Base-by-base conservation (phyloP, 2,329 filamentous ascomycete genomes). In the Monosporascus sp. region DNA sequence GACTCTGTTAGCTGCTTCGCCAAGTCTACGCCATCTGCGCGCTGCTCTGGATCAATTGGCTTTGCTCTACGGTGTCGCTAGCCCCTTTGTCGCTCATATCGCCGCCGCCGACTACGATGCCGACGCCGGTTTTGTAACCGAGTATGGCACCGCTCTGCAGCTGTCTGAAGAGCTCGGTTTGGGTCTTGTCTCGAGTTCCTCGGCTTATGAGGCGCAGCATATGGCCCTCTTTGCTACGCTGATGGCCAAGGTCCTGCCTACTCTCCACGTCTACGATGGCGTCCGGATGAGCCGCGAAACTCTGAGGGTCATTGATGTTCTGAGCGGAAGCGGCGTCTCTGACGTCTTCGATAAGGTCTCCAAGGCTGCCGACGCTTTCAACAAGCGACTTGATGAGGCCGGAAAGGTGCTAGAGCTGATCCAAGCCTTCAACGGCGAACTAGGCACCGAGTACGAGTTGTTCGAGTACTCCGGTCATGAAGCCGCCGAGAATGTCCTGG, bases 401-500 rank as follows among this genome's bases (percentile, higher is more conserved):
- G 87, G 84, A 51, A 90, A 88, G 72, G 76, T 88, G 3, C 71
- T 85, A 37, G 84, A 84, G 57, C 76, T 93, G 7, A 77, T 95
- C 48, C 79, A 84, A 56, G 81, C 85, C 17, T 86, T 95, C 73
- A 99, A 97, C 72, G 84, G 85, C 58, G 91, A 97, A 76, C 85
- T 99, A 24, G 94, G 93, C 54, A 97, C 94, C 45, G 86, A 93
- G 60, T 99, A 99, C 70, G 83, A 87, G 65, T 84, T 91, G 7
- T 99, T 97, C 64, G 94, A 99, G 74, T 99, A 99, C 75, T 83
- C 87, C 65, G 94, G 94, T 24, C 91, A 97, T 68, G 77, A 83
- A 48, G 77, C 84, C 44, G 84, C 94, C 4, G 88, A 93, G 60
- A 85, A 86, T 9, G 91, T 99, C 17, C 76, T 97, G 36, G 91